These are phyloP conservation scores for Ustilago vetiveriae DNA, from an alignment of 1,284 basidiomycete species.

Conservation along the genomic window DNA sequence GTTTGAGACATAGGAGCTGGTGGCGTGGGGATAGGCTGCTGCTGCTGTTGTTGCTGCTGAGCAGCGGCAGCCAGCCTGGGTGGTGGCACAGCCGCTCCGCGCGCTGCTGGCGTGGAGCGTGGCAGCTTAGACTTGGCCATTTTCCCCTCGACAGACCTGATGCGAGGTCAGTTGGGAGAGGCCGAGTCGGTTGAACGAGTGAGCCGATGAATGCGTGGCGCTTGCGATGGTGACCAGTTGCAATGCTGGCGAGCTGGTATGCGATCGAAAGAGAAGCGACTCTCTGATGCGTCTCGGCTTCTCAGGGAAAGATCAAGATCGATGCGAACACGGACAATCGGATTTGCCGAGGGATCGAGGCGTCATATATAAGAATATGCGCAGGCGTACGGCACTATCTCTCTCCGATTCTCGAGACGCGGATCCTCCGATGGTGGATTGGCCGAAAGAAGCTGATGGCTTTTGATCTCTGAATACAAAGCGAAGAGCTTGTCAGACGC, in stretches of 20 bases:
- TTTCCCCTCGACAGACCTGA: constrained; percentile 13
- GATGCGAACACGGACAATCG: constrained; percentile 8
- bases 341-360: constrained; percentile 7
- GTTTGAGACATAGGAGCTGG: constrained; percentile 26
- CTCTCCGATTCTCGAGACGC: neutral
- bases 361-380: constrained; percentile 19
- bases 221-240: neutral
- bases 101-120: constrained; percentile 44
- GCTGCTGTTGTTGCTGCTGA: constrained; percentile 32
- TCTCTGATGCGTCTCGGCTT: neutral
- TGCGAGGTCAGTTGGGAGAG: constrained; percentile 15
- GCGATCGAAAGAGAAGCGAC: neutral
- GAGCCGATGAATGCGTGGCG: too few species aligned
- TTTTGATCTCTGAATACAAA: neutral
- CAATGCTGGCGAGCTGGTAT: neutral
- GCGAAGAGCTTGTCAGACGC: too few species aligned
- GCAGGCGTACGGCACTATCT: constrained; percentile 7
- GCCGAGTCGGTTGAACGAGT: neutral
- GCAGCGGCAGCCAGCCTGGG: constrained; percentile 47
- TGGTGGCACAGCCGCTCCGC: constrained; percentile 33
- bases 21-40: constrained; percentile 6
- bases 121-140: constrained; percentile 54
- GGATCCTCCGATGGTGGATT: constrained; percentile 14
- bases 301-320: constrained; percentile 13
- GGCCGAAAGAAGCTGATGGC: neutral